A percentile compares a stretch with the other conserved stretches of the same genome.
Conservation (phyloP, 176 grass and related monocot species). For the Oryza officinalis region DNA sequence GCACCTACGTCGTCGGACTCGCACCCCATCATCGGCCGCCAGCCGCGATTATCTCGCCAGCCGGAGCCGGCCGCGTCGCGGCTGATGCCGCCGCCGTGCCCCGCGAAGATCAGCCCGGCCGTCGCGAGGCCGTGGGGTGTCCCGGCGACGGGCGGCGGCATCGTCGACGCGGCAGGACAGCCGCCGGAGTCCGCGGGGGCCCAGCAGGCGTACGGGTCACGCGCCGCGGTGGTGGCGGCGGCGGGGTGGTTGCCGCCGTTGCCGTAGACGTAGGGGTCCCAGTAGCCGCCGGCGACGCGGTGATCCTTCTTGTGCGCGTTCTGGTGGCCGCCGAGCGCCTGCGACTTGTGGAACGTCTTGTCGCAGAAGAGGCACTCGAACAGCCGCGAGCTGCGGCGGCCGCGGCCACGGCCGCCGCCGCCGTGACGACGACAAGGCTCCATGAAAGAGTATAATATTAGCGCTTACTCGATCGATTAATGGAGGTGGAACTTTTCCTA, state of each 20-base stretch:
- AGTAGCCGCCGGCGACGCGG: background rate
- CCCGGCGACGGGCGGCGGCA: background rate
- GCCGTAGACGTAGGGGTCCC: background rate
- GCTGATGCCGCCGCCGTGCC: background rate
- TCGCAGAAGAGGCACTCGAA: slow-evolving; percentile 64
- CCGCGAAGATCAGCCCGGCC: background rate
- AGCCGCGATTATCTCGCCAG: no score
- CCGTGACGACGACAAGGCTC: background rate
- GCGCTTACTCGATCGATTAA: no score
- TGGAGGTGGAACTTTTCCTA: no score
- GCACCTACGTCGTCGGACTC: no score
- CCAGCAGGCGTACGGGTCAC: background rate
- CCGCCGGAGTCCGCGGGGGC: no score
- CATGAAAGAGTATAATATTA: background rate
- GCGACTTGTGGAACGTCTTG: slow-evolving; percentile 63
- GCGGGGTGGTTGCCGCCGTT: no score
- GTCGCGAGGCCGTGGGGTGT: background rate
- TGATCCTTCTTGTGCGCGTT: slow-evolving; percentile 38
- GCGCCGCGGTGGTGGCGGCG: no score
- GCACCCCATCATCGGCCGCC: slow-evolving; percentile 25
- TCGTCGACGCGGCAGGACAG: background rate
- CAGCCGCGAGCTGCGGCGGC: background rate
- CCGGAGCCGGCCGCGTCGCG: slow-evolving; percentile 13
- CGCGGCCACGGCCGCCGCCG: background rate
- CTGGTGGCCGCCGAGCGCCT: slow-evolving; percentile 57